Base-by-base conservation (phyloP, 148 eudicot species). In the Diospyros kaki region DNA sequence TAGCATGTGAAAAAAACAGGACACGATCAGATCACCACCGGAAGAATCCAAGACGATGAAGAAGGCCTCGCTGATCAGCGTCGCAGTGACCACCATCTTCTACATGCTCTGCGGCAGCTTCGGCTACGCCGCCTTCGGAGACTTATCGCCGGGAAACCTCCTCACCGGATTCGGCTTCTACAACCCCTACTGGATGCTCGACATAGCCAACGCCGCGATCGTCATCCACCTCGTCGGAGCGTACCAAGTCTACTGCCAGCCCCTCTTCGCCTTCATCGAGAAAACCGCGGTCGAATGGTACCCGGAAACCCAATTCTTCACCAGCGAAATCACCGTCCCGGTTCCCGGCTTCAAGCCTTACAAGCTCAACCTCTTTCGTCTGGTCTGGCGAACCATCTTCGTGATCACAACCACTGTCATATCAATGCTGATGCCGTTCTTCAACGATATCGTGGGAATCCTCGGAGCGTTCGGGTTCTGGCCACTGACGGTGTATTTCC, bases 91-190 rank as follows among this genome's bases (percentile, higher is more conserved):
- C 7, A 85, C 88, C 18, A 9, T 85, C 5, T 85, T 85, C 76
- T 85, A 85, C 79, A 77, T 85, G 78, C 75, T 77, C 13, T 82
- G 88, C 54, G 88, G 88, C n/a, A 79, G 85, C 81, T 67, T 85
- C 6, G 88, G 85, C 50, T 85, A 85, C 46, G 88, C 88, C 0
- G 85, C 88, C 2, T 85, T 85, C 14, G 88, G 87, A 9, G 83
- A 85, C 68, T 10, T 42, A 1, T 63, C 88, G 10, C 85, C 88
- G 4, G 85, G 85, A 14, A 85, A 85, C 81, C 83, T 85, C 66
- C 83, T 85, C 45, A 85, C 85, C 0, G 85, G 85, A 0, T 85
- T 82, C 65, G 88, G 85, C 4, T 85, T 85, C 81, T 82, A 79
- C 75, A 80, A 82, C 75, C 88, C 85, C 5, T 85, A 44, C 9